Evolutionary conservation across 1,284 basidiomycete species (phyloP).

Genomic region (Cryptococcus maquisensis): DNA sequence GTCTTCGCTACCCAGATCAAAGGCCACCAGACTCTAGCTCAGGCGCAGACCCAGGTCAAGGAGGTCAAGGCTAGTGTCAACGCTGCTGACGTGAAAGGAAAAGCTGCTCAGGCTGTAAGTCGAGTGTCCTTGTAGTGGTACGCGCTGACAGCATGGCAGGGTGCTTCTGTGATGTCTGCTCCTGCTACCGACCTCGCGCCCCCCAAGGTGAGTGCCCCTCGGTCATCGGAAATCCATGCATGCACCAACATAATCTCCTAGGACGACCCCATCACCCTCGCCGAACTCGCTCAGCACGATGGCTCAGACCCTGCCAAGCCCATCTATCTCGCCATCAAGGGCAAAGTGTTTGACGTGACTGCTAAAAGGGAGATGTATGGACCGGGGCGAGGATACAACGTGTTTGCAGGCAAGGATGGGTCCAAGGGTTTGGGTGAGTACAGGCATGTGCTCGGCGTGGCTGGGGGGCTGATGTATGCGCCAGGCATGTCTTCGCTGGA

Average conservation of each 20-base stretch:
- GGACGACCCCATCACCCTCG: conserved; percentile 39
- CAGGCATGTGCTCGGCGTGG: background rate
- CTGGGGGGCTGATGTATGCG: background rate
- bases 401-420: conserved; percentile 82
- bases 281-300: conserved; percentile 40
- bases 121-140: background rate
- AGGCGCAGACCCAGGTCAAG: conserved; percentile 16
- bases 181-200: conserved; percentile 40
- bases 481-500: conserved; percentile 72
- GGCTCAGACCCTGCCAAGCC: conserved; percentile 43
- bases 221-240: background rate
- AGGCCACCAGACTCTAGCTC: conserved; percentile 1
- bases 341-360: conserved; percentile 47
- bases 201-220: conserved; percentile 37
- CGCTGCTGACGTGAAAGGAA: conserved; percentile 17
- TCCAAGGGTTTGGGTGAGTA: conserved; percentile 69
- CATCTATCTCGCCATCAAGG: conserved; percentile 51
- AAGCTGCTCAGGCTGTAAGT: conserved; percentile 30
- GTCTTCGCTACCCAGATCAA: conserved; percentile 14
- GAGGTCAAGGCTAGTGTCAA: conserved; percentile 16
- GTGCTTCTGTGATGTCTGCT: conserved; percentile 46
- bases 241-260: background rate
- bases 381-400: conserved; percentile 48
- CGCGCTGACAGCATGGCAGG: conserved; percentile 11
- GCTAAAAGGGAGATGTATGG: conserved; percentile 50